Percentiles rank a stretch among this genome's conserved stretches.
phyloP scores from a whole-genome alignment of 179 eudicot genomes.

The Vitellaria paradoxa region DNA sequence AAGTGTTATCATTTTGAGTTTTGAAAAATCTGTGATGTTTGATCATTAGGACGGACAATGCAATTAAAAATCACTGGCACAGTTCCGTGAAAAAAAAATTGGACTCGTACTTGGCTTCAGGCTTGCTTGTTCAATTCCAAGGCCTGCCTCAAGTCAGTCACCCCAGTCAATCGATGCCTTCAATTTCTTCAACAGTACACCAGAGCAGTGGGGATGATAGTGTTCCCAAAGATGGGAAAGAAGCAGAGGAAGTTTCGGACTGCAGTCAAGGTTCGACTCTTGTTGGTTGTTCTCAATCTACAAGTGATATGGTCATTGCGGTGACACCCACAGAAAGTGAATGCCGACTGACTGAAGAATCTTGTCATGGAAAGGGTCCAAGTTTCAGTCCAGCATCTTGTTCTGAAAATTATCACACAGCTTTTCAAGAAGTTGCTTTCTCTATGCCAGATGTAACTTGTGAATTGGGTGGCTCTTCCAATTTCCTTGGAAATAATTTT shows the following conservation, averaged over 20 bases:
- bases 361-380: conserved; percentile 32
- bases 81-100: conserved; percentile 95
- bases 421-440: conserved; percentile 43
- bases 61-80: conserved; percentile 98
- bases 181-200: conserved; percentile 48
- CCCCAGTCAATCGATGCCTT: conserved; percentile 44
- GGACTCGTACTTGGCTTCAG: conserved; percentile 79
- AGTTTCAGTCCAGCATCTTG: conserved; percentile 36
- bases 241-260: conserved; percentile 66
- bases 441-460: conserved; percentile 47
- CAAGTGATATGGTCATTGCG: conserved; percentile 40
- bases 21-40: conserved; percentile 10
- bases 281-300: conserved; percentile 56
- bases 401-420: conserved; percentile 39
- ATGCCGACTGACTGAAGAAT: conserved; percentile 39
- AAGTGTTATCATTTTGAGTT: background rate
- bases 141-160: conserved; percentile 49
- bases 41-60: conserved; percentile 85
- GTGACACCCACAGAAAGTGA: conserved; percentile 39
- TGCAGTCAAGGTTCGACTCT: conserved; percentile 59
- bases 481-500: conserved; percentile 36
- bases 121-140: conserved; percentile 75
- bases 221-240: conserved; percentile 45
- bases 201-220: conserved; percentile 60
- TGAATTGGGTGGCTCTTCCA: conserved; percentile 43